Percentiles rank a stretch among this genome's conserved stretches.
These are phyloP conservation scores for Medicago arabica DNA, from an alignment of 306 rosid species.

Conservation along the genomic window DNA sequence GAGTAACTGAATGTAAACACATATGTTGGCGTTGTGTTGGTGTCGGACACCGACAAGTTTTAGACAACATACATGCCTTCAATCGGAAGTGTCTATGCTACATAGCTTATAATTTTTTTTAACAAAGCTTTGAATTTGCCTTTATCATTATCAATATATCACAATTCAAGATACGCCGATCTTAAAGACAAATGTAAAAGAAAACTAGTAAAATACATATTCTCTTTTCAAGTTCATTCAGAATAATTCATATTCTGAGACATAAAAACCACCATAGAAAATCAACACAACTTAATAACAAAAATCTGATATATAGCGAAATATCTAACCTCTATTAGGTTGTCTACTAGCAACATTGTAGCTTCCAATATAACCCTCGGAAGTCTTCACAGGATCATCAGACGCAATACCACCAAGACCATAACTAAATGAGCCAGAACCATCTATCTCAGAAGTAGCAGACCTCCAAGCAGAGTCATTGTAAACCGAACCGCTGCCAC, in stretches of 20 bases:
- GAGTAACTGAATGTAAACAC: not conserved
- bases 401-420: conserved; percentile 78
- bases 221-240: conserved; percentile 24
- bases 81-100: not conserved
- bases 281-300: conserved; percentile 11
- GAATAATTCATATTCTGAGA: conserved; percentile 38
- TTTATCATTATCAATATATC: conserved; percentile 37
- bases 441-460: conserved; percentile 78
- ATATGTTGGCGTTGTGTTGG: not conserved
- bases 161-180: conserved; percentile 20
- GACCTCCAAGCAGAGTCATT: conserved; percentile 85
- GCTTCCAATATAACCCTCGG: conserved; percentile 85
- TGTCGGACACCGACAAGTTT: not conserved
- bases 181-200: conserved; percentile 21
- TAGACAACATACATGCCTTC: not conserved
- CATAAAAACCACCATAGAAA: conserved; percentile 34
- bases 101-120: not conserved
- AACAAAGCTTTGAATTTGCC: conserved; percentile 16
- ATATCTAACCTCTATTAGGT: conserved; percentile 86
- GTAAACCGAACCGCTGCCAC: conserved; percentile 67
- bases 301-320: conserved; percentile 37
- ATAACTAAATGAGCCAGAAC: conserved; percentile 77
- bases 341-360: conserved; percentile 86
- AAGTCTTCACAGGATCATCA: conserved; percentile 66
- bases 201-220: conserved; percentile 18